Base-by-base conservation (phyloP, 306 rosid species). In the Corylus americana region DNA sequence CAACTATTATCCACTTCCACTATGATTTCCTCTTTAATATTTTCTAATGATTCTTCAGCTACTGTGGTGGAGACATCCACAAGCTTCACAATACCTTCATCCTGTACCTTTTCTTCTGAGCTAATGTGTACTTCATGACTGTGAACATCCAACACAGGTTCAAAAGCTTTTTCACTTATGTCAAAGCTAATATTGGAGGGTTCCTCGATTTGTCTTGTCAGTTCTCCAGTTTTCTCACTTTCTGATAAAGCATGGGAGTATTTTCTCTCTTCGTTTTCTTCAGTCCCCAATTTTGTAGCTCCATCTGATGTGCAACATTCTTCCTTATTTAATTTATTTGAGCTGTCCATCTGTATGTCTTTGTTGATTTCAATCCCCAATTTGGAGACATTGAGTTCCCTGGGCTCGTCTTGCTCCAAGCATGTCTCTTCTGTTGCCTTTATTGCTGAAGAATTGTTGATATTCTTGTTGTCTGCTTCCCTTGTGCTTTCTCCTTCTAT, bases 61-160 rank as follows among this genome's bases (percentile, higher is more conserved):
- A 59, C 66, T 11, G 17, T 59, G 35, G 29, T 59, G 31, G 66
- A 59, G 66, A 20, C 66, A 59, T 29, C 66, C 66, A 9, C 37
- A 59, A 29, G 35, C 66, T 59, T 59, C 66, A 59, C 16, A 20
- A 25, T 25, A 25, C 37, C 31, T 59, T 25, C 37, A 59, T 59
- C 66, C 14, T 59, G 66, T 25, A 59, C 29, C 66, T 25, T 11
- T 59, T 73, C 72, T 54, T 78, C 82, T 55, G 77, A 78, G 27
- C 72, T 74, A 64, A 57, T 55, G 79, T 37, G 55, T 37, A 45
- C 68, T 67, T 78, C 82, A 10, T 79, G 72, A 69, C 69, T 67
- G n/a, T 58, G 72, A 17, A 27, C 67, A 7, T 58, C 77, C 48
- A 75, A 66, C 31, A 63, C 71, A 37, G 45, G 66, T 14, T 67